Evolutionary conservation across 176 grass and related monocot genomes (phyloP).

Genomic region (Calamus simplicifolius): DNA sequence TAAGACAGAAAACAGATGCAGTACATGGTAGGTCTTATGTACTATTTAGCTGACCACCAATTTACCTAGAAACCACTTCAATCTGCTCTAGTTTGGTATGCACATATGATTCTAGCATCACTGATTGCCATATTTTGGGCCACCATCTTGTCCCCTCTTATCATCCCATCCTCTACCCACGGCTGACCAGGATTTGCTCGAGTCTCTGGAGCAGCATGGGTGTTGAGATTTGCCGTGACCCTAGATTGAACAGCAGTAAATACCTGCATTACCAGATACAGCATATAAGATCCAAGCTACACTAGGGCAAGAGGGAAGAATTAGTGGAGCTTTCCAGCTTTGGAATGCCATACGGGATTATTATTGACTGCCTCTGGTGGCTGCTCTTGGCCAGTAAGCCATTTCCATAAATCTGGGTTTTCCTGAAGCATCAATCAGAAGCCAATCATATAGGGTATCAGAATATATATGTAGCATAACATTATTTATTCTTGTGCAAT

Average conservation of each 20-base stretch:
- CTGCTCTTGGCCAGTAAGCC: conserved; percentile 84
- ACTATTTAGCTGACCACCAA: too few species aligned
- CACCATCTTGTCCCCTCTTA: conserved; percentile 49
- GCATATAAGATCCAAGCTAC: background rate
- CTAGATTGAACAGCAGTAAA: conserved; percentile 64
- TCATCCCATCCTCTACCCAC: conserved; percentile 95
- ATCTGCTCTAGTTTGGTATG: too few species aligned
- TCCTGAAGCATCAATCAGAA: conserved; percentile 45
- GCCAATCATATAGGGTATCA: too few species aligned
- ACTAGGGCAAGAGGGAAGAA: background rate
- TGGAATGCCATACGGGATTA: conserved; percentile 51
- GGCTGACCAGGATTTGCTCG: conserved; percentile 69
- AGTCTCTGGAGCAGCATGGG: conserved; percentile 62
- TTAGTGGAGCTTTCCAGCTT: background rate
- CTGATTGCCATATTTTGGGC: conserved; percentile 82
- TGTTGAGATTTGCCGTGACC: conserved; percentile 58
- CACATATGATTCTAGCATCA: conserved; percentile 21
- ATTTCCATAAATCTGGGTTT: conserved; percentile 95
- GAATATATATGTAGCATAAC: too few species aligned
- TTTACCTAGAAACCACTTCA: too few species aligned
- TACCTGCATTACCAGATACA: conserved; percentile 31
- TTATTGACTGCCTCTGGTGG: conserved; percentile 46
- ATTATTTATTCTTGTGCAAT: background rate
- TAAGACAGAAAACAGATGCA: too few species aligned
- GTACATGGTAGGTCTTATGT: too few species aligned